Percentiles rank a stretch among this genome's conserved stretches.
Evolutionary conservation across 179 eudicot genomes (phyloP).

Genomic region (Vitellaria paradoxa): DNA sequence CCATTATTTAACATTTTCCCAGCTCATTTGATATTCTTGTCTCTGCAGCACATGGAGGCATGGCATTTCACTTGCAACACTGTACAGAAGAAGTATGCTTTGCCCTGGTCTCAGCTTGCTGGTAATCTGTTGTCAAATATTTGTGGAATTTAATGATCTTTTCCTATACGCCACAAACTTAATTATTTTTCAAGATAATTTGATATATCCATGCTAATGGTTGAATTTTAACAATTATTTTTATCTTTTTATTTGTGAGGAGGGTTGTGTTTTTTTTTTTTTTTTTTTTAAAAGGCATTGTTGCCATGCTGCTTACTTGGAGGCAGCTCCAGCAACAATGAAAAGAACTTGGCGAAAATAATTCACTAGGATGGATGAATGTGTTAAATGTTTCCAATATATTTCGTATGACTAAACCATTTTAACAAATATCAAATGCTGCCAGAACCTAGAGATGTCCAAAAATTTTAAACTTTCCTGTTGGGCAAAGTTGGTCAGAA

Average conservation of each 20-base stretch:
- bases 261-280: neutral
- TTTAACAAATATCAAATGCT: neutral
- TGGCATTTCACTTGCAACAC: constrained; percentile 88
- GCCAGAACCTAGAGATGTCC: neutral
- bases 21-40: neutral
- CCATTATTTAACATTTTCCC: neutral
- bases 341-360: neutral
- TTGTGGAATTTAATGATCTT: neutral
- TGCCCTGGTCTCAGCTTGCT: constrained; percentile 82
- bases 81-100: constrained; percentile 80
- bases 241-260: neutral
- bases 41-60: constrained; percentile 89
- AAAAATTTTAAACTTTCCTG: neutral
- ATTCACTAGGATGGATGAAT: neutral
- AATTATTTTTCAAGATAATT: neutral
- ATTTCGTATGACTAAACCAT: neutral
- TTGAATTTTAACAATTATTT: neutral
- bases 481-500: neutral
- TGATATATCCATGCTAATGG: neutral
- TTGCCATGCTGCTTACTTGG: neutral
- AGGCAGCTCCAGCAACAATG: neutral
- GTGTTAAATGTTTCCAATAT: neutral
- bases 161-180: neutral
- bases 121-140: constrained; percentile 40
- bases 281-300: neutral